phyloP scores from a whole-genome alignment of 306 rosid species.

The Corylus americana region DNA sequence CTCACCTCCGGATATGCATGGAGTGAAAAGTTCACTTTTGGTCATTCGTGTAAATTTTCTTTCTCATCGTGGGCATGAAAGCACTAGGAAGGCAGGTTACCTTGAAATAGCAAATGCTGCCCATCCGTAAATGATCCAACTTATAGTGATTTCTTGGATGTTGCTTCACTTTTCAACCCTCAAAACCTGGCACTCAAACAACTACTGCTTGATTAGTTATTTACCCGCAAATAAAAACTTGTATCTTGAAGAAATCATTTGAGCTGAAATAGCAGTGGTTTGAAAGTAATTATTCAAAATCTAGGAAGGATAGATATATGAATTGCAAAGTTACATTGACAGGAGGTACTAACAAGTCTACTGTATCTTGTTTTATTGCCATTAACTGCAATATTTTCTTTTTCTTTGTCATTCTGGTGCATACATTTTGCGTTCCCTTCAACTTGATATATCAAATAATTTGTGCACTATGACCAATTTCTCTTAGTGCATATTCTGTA shows the following conservation, averaged over 20 bases:
- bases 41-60: not conserved
- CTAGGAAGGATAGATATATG: not conserved
- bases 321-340: not conserved
- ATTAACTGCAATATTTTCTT: not conserved
- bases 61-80: not conserved
- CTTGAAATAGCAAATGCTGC: constrained; percentile 2
- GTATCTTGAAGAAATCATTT: not conserved
- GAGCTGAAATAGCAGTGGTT: not conserved
- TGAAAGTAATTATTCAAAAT: not conserved
- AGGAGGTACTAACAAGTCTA: not conserved
- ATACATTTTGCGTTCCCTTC: not conserved
- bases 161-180: not conserved
- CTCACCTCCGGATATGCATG: not conserved
- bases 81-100: not conserved
- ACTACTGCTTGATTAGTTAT: not conserved
- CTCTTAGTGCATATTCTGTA: not conserved
- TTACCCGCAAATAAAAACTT: not conserved
- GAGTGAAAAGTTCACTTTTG: not conserved
- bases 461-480: not conserved
- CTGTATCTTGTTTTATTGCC: not conserved
- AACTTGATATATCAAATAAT: not conserved
- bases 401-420: not conserved
- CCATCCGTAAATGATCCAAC: not conserved
- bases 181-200: not conserved
- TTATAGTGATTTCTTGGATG: not conserved